Evolutionary conservation across 179 eudicot species (phyloP).

Genomic region (Silene noctiflora): DNA sequence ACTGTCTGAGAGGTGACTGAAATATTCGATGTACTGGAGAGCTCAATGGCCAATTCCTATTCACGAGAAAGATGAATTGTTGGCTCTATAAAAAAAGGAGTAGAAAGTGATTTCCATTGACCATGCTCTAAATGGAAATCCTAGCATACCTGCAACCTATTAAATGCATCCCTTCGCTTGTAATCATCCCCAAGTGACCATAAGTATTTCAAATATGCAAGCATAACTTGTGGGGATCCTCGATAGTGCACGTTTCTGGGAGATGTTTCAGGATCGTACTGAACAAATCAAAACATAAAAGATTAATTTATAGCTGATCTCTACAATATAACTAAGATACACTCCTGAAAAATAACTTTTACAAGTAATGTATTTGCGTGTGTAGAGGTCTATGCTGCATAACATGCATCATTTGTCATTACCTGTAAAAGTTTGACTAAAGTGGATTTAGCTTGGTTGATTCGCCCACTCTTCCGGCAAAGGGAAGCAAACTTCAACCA

Average conservation of each 20-base stretch:
- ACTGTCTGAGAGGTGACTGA: conserved; percentile 41
- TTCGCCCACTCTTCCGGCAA: conserved; percentile 86
- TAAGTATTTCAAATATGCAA: conserved; percentile 81
- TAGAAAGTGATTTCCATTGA: conserved; percentile 3
- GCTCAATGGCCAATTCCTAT: conserved; percentile 71
- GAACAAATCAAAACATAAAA: conserved; percentile 23
- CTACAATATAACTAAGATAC: neutral
- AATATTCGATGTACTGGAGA: conserved; percentile 46
- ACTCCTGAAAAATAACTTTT: neutral
- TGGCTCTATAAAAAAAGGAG: neutral
- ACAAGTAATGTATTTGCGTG: neutral
- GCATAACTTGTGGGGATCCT: conserved; percentile 92
- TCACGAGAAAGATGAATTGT: conserved; percentile 6
- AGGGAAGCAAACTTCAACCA: conserved; percentile 94
- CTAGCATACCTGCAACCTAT: conserved; percentile 63
- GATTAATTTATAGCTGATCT: neutral
- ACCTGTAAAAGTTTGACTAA: conserved; percentile 90
- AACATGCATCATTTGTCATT: conserved; percentile 10
- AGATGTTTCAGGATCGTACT: conserved; percentile 92
- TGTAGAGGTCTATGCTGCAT: neutral
- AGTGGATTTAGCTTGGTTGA: conserved; percentile 88
- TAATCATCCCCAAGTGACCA: conserved; percentile 98
- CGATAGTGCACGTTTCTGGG: conserved; percentile 59
- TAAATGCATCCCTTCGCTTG: conserved; percentile 85
- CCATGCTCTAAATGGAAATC: neutral